A percentile compares a stretch with the other conserved stretches of the same genome.
Evolutionary conservation across 495 filamentous ascomycete species (phyloP).

Genomic region (Jackrogersella multiformis): DNA sequence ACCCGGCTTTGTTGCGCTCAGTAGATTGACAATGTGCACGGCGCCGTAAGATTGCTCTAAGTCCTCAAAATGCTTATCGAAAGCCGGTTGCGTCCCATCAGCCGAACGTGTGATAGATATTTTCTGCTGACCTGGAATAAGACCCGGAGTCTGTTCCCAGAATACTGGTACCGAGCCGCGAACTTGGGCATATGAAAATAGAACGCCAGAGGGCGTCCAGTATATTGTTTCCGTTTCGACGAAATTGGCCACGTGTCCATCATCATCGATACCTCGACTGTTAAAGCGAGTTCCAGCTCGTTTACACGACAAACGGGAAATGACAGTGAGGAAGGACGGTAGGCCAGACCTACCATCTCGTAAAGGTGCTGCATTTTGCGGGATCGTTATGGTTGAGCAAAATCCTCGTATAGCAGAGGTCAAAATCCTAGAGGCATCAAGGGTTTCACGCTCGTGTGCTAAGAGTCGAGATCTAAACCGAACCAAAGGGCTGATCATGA

Average conservation of each 20-base stretch:
- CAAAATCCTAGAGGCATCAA: constrained; percentile 86
- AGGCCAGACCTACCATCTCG: constrained; percentile 72
- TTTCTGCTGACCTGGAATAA: constrained; percentile 93
- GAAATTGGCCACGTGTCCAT: constrained; percentile 95
- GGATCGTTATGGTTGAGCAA: constrained; percentile 82
- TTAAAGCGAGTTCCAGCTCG: constrained; percentile 97
- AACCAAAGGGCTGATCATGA: constrained; percentile 94
- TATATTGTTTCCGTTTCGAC: constrained; percentile 73
- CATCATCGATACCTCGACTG: constrained; percentile 94
- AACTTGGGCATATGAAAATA: constrained; percentile 94
- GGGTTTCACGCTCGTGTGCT: constrained; percentile 70
- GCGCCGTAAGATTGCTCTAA: constrained; percentile 87
- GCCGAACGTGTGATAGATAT: constrained; percentile 87
- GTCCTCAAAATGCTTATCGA: constrained; percentile 89
- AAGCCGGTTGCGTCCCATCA: constrained; percentile 93
- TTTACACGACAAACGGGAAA: constrained; percentile 89
- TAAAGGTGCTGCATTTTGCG: constrained; percentile 63
- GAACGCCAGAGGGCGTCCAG: constrained; percentile 77
- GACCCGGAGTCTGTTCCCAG: constrained; percentile 91
- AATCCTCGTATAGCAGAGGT: constrained; percentile 96
- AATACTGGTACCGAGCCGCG: constrained; percentile 94
- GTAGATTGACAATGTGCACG: constrained; percentile 88
- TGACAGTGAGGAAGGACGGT: constrained; percentile 84
- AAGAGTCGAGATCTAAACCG: constrained; percentile 84
- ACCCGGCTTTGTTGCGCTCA: constrained; percentile 84